These are phyloP conservation scores for Scalesia atractyloides DNA, from an alignment of 129 eudicot genomes.

Conservation along the genomic window DNA sequence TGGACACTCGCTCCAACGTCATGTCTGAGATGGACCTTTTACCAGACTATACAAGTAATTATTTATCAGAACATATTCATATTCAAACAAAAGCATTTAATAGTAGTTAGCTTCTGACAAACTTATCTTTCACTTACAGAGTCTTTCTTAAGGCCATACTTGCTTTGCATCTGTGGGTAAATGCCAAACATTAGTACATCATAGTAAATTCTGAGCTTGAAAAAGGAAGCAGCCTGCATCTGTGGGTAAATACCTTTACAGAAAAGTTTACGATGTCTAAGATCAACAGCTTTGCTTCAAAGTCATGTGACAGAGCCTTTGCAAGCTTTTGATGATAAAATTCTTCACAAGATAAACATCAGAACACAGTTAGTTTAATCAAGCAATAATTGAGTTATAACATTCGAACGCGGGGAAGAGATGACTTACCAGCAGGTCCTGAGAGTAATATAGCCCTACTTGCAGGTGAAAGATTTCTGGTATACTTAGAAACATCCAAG, in stretches of 20 bases:
- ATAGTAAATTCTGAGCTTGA: neutral
- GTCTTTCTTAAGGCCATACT: slow-evolving; percentile 75
- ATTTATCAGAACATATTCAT: slow-evolving; percentile 18
- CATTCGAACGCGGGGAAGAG: slow-evolving; percentile 10
- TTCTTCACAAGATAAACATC: slow-evolving; percentile 43
- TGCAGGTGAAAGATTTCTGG: slow-evolving; percentile 85
- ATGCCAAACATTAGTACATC: slow-evolving; percentile 34
- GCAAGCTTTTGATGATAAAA: slow-evolving; percentile 83
- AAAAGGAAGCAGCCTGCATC: neutral
- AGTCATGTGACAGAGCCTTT: slow-evolving; percentile 80
- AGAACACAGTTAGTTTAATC: slow-evolving; percentile 18
- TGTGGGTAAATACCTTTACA: slow-evolving; percentile 50
- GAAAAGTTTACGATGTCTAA: slow-evolving; percentile 82
- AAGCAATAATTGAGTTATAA: slow-evolving; percentile 10
- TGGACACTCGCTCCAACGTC: slow-evolving; percentile 69
- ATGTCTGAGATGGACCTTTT: slow-evolving; percentile 70
- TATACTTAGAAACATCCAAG: slow-evolving; percentile 76
- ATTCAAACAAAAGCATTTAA: slow-evolving; percentile 9
- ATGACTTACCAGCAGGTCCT: slow-evolving; percentile 77
- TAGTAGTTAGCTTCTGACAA: neutral
- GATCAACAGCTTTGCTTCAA: slow-evolving; percentile 76
- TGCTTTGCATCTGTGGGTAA: slow-evolving; percentile 79
- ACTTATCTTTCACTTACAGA: slow-evolving; percentile 52
- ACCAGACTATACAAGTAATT: slow-evolving; percentile 41
- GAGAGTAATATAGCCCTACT: slow-evolving; percentile 89